Base-by-base conservation (phyloP, 1,284 basidiomycete genomes). In the Takashimella koratensis region DNA sequence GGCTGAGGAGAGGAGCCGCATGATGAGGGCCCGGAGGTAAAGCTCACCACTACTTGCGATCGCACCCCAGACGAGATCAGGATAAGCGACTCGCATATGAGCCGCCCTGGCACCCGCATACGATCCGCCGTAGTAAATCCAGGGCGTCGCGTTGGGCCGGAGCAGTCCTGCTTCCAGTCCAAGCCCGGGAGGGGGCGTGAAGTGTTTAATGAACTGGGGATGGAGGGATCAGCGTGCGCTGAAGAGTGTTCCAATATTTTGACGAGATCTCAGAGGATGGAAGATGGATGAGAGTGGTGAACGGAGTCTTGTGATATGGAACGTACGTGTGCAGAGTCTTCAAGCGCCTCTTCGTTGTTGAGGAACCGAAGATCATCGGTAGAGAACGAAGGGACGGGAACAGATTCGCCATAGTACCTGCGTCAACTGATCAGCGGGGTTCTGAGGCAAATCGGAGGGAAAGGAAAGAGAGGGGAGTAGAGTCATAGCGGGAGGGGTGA, bases 61-160 rank as follows among this genome's bases (percentile, higher is more conserved):
- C 0, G 90, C 87, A 19, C 93, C 95, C 74, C 83, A 94, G 3
- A 94, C 88, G 11, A 94, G 79, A 23, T 95, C 83, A 0, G 93
- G 93, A 66, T 70, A 73, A 51, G 71, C 57, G 26, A 90, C 77
- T 47, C 84, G 85, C 87, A 97, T 92, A 67, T 97, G 91, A 0
- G 95, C 95, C 0, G 92, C 86, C 16, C 94, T 85, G 4, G 91
- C 94, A 47, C 95, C 95, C 5, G 94, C 92, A 67, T 98, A 75
- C 16, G 66, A 73, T 2, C 78, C 90, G 24, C 95, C 94, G 65
- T 96, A 96, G 74, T 95, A 95, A 59, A 98, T 90, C 88, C 93
- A 95, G 1, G 90, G 88, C 0, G 86, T 86, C 19, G 65, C 59
- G 19, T 58, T 59, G 6, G 69, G 68, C 3, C 84, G 77, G 23